These are phyloP conservation scores for Mycena epipterygia DNA, from an alignment of 768 basidiomycete species.

Conservation along the genomic window DNA sequence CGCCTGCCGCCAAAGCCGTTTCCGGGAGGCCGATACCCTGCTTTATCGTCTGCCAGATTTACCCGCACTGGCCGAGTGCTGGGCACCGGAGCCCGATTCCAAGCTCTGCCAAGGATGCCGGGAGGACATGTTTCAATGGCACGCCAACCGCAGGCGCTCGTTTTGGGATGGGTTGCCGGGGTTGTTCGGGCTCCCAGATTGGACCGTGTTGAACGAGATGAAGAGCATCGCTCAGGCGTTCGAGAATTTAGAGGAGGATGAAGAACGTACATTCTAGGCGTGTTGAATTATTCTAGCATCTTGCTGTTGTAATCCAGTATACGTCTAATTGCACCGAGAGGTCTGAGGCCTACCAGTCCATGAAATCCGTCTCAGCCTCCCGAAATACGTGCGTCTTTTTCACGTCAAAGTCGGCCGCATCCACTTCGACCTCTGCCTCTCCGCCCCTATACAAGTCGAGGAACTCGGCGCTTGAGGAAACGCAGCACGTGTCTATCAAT, in stretches of 20 bases:
- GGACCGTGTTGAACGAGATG: not conserved
- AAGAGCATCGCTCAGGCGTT: conserved; percentile 9
- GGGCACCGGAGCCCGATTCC: not conserved
- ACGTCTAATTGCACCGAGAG: too few species aligned
- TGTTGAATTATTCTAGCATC: not conserved
- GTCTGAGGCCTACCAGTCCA: conserved; percentile 86
- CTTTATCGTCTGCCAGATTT: not conserved
- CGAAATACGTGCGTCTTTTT: conserved; percentile 96
- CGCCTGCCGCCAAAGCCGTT: not conserved
- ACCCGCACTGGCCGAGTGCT: not conserved
- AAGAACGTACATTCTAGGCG: conserved; percentile 1
- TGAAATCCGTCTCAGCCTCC: conserved; percentile 94
- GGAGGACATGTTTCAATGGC: conserved; percentile 5
- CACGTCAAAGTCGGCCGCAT: conserved; percentile 74
- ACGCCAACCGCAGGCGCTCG: not conserved
- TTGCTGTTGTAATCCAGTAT: not conserved
- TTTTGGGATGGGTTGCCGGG: conserved; percentile 4
- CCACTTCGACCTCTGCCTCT: conserved; percentile 42
- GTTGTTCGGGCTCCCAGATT: conserved; percentile 13
- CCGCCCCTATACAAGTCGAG: conserved; percentile 70
- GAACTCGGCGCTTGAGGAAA: conserved; percentile 81
- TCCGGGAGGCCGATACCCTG: not conserved
- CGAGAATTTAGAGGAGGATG: not conserved
- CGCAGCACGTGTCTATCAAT: conserved; percentile 84
- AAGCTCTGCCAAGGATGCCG: not conserved